Conservation (phyloP, 2,329 filamentous ascomycete genomes). For the Ascochyta lentis region DNA sequence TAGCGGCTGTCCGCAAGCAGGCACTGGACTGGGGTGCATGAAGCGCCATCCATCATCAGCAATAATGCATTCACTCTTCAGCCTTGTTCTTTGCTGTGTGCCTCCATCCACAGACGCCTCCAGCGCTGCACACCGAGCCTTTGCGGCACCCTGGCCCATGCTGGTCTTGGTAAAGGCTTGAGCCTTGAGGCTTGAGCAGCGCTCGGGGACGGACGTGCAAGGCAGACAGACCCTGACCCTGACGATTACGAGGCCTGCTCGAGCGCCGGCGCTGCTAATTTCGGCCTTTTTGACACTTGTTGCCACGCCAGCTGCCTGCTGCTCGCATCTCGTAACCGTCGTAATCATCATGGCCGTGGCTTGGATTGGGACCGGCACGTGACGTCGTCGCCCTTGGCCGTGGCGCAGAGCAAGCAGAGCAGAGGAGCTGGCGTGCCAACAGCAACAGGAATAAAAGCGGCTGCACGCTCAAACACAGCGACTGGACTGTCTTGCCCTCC, state of each 20-base stretch:
- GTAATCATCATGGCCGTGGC: constrained; percentile 16
- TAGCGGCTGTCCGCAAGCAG: constrained; percentile 3
- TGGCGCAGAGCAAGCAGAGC: constrained; percentile 12
- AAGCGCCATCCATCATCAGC: constrained; percentile 1
- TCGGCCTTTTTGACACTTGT: constrained; percentile 14
- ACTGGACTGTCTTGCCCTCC: background rate
- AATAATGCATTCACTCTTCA: background rate
- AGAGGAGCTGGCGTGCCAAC: background rate
- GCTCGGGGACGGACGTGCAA: background rate
- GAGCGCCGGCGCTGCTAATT: constrained; percentile 22
- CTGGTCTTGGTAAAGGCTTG: constrained; percentile 8
- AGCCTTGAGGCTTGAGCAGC: constrained; percentile 6
- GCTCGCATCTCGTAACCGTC: constrained; percentile 13
- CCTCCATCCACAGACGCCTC: background rate
- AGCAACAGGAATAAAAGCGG: background rate
- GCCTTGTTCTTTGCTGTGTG: background rate
- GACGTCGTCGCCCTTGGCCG: constrained; percentile 3
- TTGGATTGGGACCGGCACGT: constrained; percentile 10
- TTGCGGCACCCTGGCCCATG: constrained; percentile 2
- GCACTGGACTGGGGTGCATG: constrained; percentile 4
- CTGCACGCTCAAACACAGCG: background rate
- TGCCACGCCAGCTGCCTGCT: constrained; percentile 21
- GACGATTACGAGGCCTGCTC: constrained; percentile 24
- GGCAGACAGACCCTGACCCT: constrained; percentile 5
- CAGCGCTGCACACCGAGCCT: background rate